phyloP scores from a whole-genome alignment of 1,284 basidiomycete species.

The Pseudozyma hubeiensis region DNA sequence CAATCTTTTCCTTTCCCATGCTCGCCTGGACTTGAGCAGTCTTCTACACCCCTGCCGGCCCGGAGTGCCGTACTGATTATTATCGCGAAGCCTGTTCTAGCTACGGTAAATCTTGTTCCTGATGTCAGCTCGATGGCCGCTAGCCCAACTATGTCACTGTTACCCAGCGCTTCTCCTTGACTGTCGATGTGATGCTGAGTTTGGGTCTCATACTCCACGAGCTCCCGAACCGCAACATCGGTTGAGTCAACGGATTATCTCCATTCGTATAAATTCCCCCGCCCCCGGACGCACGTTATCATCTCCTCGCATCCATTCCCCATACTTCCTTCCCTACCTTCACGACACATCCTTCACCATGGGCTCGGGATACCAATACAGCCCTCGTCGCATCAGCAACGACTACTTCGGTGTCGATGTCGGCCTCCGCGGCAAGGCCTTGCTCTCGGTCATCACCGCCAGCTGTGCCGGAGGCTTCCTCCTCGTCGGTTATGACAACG shows the following conservation, averaged over 20 bases:
- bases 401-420: conserved; percentile 40
- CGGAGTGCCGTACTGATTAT: too few species aligned
- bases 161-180: too few species aligned
- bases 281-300: neutral
- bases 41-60: too few species aligned
- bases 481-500: conserved; percentile 47
- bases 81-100: too few species aligned
- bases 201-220: too few species aligned
- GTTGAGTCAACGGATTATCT: neutral
- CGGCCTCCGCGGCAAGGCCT: conserved; percentile 36
- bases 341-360: conserved; percentile 5
- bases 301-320: neutral
- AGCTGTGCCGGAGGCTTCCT: conserved; percentile 37
- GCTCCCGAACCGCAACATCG: too few species aligned
- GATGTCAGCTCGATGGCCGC: too few species aligned
- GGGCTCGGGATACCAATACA: conserved; percentile 17
- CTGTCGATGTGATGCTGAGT: too few species aligned
- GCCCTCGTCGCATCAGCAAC: conserved; percentile 34
- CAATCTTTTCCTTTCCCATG: too few species aligned
- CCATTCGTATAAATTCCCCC: neutral
- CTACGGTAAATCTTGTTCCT: too few species aligned
- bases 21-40: too few species aligned
- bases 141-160: too few species aligned
- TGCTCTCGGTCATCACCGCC: conserved; percentile 42
- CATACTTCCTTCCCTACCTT: neutral